Conservation (phyloP, 768 basidiomycete genomes). For the Russula foetens region DNA sequence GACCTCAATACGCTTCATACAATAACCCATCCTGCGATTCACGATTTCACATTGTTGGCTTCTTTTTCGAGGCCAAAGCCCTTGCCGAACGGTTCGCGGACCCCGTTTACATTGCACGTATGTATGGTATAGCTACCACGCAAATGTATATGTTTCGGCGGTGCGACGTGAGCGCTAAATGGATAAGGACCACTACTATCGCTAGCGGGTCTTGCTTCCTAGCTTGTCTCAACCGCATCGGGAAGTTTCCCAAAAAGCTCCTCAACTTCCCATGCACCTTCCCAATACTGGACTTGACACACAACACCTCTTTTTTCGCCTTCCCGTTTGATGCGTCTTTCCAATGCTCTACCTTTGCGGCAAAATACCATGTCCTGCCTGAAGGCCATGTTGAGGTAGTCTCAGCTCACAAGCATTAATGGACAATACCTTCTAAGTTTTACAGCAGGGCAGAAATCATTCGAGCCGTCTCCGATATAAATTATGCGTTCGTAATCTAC, state of each 20-base stretch:
- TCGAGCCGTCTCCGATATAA: conserved; percentile 91
- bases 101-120: conserved; percentile 9
- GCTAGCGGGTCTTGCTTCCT: background rate
- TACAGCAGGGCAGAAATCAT: conserved; percentile 92
- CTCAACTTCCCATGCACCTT: conserved; percentile 94
- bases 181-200: background rate
- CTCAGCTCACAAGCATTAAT: background rate
- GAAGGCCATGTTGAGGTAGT: conserved; percentile 8
- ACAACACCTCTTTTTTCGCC: conserved; percentile 56
- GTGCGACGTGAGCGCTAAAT: conserved; percentile 1
- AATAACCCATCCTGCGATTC: conserved; percentile 7
- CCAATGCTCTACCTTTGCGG: conserved; percentile 67
- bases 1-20: conserved; percentile 2
- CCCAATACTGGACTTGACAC: conserved; percentile 76
- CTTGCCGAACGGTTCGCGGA: conserved; percentile 13
- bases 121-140: conserved; percentile 19
- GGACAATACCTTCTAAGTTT: conserved; percentile 59
- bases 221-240: background rate
- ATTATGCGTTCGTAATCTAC: conserved; percentile 66
- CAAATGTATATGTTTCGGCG: conserved; percentile 21
- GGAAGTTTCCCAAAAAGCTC: conserved; percentile 47
- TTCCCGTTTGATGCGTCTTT: conserved; percentile 68
- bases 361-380: conserved; percentile 84
- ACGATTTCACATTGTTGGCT: conserved; percentile 1
- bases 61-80: background rate